These are phyloP conservation scores for Alliaria petiolata DNA, from an alignment of 345 rosid species.

Conservation along the genomic window DNA sequence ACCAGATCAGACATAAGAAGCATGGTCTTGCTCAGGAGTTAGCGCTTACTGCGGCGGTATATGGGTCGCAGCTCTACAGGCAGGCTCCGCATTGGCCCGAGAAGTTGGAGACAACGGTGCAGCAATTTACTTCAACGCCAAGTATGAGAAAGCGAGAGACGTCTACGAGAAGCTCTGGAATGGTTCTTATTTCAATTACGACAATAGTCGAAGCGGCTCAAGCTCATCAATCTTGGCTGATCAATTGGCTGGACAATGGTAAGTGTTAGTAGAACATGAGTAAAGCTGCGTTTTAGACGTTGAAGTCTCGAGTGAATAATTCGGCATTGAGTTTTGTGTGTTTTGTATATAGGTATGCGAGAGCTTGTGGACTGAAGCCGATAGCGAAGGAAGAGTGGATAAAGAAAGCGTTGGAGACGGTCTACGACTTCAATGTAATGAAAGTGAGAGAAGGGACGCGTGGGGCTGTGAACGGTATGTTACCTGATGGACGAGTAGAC, in stretches of 20 bases:
- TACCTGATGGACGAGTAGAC: conserved; percentile 65
- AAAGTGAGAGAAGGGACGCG: conserved; percentile 53
- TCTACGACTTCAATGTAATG: conserved; percentile 63
- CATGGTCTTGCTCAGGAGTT: conserved; percentile 62
- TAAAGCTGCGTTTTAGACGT: too few species aligned
- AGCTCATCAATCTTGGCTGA: conserved; percentile 70
- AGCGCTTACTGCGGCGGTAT: conserved; percentile 78
- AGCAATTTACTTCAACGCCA: conserved; percentile 48
- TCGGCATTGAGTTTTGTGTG: too few species aligned
- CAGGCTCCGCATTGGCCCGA: conserved; percentile 59
- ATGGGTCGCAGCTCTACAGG: conserved; percentile 84
- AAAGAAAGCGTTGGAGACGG: conserved; percentile 50
- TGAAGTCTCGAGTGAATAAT: too few species aligned
- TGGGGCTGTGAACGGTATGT: conserved; percentile 76
- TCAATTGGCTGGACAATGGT: conserved; percentile 88
- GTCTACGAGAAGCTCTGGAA: conserved; percentile 67
- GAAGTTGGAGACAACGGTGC: conserved; percentile 52
- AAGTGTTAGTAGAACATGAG: too few species aligned
- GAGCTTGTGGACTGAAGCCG: conserved; percentile 61
- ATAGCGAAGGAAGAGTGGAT: conserved; percentile 55
- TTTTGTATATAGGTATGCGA: too few species aligned
- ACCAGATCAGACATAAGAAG: conserved; percentile 82
- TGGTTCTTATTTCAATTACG: conserved; percentile 74
- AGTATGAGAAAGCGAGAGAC: conserved; percentile 59
- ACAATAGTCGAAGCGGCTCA: conserved; percentile 45